Evolutionary conservation across 177 flowering plant genomes (phyloP), one percentile per base, ranked within the genome.

Genomic region (Vitis hybrid): DNA sequence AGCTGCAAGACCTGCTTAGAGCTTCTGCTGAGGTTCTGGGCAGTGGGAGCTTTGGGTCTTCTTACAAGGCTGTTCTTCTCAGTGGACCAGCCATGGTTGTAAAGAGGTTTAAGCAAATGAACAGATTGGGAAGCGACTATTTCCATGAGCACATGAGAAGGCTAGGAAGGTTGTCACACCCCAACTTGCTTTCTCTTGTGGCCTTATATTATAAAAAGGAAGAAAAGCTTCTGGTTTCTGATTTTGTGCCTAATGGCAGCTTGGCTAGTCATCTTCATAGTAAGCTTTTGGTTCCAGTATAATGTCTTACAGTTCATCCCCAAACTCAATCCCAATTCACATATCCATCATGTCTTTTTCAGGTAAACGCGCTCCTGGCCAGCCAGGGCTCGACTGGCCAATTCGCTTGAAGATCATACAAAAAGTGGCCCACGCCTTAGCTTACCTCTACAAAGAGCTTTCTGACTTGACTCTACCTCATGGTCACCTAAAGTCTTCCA

Each of bases 21-120:
- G 87, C 89, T 19, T 79, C 90, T 0, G 92, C 90, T 5, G 87
- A 87, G 52, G 90, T 84, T 8, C 71, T 89, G 67, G 90, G 90
- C 22, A 84, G 86, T 55, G 89, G 92, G 2, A 78, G 76, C 38
- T 83, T 89, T 13, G 92, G 88, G 20, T 83, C 92, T 2, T 80
- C 90, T 2, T 89, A 85, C 67, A 89, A 87, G 75, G 87, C 89
- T 7, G 75, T 63, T 12, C 55, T 89, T 7, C 33, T 58, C 51
- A 66, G 59, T 24, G 87, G 88, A 9, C 66, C 69, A 0, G 75
- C 82, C 2, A 15, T 89, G 73, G 89, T 87, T 3, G 92, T 89
- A 55, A 89, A 87, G 86, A 81, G 92, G 77, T 84, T 84, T 53
- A 82, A 80, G 74, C 77, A 75, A 1, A 85, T 89, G 92, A 84